phyloP scores from a whole-genome alignment of 768 basidiomycete species.

The Favolaschia claudopus region DNA sequence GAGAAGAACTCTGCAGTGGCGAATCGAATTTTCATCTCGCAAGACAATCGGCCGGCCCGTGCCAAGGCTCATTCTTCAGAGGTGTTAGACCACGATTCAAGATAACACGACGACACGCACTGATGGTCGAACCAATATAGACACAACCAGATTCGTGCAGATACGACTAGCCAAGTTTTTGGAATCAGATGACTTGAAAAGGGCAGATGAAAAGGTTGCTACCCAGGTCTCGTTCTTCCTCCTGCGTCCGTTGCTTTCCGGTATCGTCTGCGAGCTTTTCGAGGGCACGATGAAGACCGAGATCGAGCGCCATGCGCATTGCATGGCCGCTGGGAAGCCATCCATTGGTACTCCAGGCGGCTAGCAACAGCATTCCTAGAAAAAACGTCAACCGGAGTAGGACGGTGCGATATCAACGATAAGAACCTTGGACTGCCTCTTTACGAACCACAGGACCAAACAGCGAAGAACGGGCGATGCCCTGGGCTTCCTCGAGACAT shows the following conservation, averaged over 20 bases:
- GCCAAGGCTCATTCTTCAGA: constrained; percentile 82
- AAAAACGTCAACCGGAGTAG: neutral
- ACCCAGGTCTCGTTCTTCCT: constrained; percentile 90
- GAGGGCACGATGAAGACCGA: constrained; percentile 90
- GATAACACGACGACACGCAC: constrained; percentile 51
- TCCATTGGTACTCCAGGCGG: constrained; percentile 93
- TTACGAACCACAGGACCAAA: constrained; percentile 95
- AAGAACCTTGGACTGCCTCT: constrained; percentile 90
- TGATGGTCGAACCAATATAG: constrained; percentile 97
- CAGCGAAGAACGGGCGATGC: constrained; percentile 91
- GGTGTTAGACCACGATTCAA: constrained; percentile 12
- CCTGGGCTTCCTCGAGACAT: constrained; percentile 93
- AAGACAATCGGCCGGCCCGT: constrained; percentile 91
- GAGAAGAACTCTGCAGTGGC: constrained; percentile 83
- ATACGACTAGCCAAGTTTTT: constrained; percentile 69
- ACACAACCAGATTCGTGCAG: constrained; percentile 93
- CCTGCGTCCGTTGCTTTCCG: constrained; percentile 73
- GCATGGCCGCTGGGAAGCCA: constrained; percentile 97
- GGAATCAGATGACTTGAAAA: constrained; percentile 11
- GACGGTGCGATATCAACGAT: constrained; percentile 10
- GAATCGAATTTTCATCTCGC: constrained; percentile 87
- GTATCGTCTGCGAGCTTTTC: constrained; percentile 87
- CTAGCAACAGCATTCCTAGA: constrained; percentile 87
- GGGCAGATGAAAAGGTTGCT: constrained; percentile 28
- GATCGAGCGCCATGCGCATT: constrained; percentile 94